Conservation (phyloP, 257 asterid species). For the Avicennia marina region DNA sequence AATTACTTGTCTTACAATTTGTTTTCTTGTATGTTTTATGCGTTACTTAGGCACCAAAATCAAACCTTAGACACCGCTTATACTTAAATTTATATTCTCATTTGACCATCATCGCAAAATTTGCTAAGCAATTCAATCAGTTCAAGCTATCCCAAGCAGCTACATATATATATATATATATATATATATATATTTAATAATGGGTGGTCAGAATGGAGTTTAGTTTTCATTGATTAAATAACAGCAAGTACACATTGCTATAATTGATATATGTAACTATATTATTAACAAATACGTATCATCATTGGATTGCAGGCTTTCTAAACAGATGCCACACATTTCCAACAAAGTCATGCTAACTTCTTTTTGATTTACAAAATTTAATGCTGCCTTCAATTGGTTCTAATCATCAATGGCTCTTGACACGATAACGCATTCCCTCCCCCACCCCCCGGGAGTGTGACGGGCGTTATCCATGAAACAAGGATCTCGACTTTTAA, state of each 20-base stretch:
- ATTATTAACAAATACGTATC: too few species aligned
- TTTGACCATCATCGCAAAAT: constrained; percentile 23
- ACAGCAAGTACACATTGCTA: too few species aligned
- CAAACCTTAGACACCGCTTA: background rate
- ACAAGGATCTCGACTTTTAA: constrained; percentile 70
- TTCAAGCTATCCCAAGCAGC: constrained; percentile 15
- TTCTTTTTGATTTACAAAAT: too few species aligned
- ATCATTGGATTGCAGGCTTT: background rate
- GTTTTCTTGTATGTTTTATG: constrained; percentile 8
- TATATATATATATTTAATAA: too few species aligned
- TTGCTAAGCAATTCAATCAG: constrained; percentile 26
- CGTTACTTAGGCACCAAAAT: constrained; percentile 20
- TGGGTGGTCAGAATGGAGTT: too few species aligned
- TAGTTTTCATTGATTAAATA: too few species aligned
- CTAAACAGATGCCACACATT: constrained; percentile 11
- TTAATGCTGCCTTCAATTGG: constrained; percentile 17
- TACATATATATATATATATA: too few species aligned
- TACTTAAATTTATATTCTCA: constrained; percentile 8
- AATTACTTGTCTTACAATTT: too few species aligned
- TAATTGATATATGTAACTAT: too few species aligned
- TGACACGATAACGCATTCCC: too few species aligned
- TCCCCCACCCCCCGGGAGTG: too few species aligned
- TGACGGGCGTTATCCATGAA: constrained; percentile 65
- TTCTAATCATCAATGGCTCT: constrained; percentile 31
- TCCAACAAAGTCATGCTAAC: too few species aligned